These are phyloP conservation scores for Arachnomyces sp. DNA, from an alignment of 2,329 filamentous ascomycete species.

Conservation along the genomic window DNA sequence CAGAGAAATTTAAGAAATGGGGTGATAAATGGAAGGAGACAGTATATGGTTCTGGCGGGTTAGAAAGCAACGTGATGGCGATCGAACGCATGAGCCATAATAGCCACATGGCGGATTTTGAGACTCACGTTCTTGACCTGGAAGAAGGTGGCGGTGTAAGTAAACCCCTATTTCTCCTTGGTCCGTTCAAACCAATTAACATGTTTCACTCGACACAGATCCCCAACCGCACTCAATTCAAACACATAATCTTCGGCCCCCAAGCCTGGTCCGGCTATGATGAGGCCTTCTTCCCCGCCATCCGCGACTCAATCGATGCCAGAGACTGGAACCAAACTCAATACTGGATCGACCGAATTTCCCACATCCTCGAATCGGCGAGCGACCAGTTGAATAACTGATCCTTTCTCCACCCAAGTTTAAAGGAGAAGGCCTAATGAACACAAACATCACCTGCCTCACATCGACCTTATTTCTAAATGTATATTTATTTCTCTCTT, in stretches of 20 bases:
- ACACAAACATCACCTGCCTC: not conserved
- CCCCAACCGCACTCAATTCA: constrained; percentile 83
- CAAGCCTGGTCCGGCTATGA: constrained; percentile 65
- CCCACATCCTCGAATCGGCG: constrained; percentile 57
- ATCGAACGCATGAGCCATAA: constrained; percentile 68
- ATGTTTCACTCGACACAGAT: constrained; percentile 43
- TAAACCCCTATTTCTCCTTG: constrained; percentile 19
- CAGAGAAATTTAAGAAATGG: constrained; percentile 64
- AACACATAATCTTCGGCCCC: constrained; percentile 83
- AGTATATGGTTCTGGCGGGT: constrained; percentile 63
- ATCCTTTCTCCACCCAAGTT: constrained; percentile 5
- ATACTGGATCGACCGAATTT: constrained; percentile 61
- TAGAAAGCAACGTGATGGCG: constrained; percentile 63
- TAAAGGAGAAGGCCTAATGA: not conserved
- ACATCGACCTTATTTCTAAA: too few relatives aligned
- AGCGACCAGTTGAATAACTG: constrained; percentile 39
- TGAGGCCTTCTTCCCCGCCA: constrained; percentile 67
- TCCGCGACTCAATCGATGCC: constrained; percentile 67
- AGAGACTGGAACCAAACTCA: constrained; percentile 63
- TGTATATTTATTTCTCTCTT: too few relatives aligned
- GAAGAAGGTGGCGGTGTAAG: constrained; percentile 64
- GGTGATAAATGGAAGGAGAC: constrained; percentile 66
- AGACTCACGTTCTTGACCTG: constrained; percentile 72
- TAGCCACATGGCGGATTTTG: constrained; percentile 68
- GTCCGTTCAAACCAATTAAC: constrained; percentile 8